Conservation (phyloP, 805 yeast genomes). For the Candida arabinofermentans region DNA sequence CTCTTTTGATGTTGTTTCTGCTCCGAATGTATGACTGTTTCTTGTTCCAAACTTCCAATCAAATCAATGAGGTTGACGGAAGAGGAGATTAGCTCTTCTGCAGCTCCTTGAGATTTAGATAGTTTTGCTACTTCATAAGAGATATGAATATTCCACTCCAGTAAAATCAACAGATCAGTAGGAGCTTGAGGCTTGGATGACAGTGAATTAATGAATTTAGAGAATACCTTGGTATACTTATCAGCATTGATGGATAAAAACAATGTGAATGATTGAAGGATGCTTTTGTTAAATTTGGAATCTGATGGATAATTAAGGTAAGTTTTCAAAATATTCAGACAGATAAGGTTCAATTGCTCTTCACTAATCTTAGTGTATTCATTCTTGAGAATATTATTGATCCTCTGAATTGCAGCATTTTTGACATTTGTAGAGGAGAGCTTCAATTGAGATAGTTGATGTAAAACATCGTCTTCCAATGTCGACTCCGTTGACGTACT, state of each 20-base stretch:
- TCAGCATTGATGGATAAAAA: slow-evolving; percentile 31
- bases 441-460: slow-evolving; percentile 15
- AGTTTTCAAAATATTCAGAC: slow-evolving; percentile 40
- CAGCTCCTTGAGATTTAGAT: slow-evolving; percentile 19
- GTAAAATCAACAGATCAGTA: slow-evolving; percentile 51
- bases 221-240: slow-evolving; percentile 28
- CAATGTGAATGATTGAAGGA: slow-evolving; percentile 35
- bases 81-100: slow-evolving; percentile 23
- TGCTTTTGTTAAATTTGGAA: slow-evolving; percentile 40
- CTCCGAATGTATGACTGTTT: slow-evolving; percentile 23
- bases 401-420: slow-evolving; percentile 31
- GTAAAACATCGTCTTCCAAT: slow-evolving; percentile 11
- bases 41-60: slow-evolving; percentile 30
- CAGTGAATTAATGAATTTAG: slow-evolving; percentile 35
- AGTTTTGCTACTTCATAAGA: slow-evolving; percentile 23
- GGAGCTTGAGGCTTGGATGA: slow-evolving; percentile 41
- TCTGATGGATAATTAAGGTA: slow-evolving; percentile 48
- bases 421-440: slow-evolving; percentile 36
- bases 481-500: background rate
- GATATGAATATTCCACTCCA: slow-evolving; percentile 52
- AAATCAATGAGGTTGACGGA: slow-evolving; percentile 37
- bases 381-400: slow-evolving; percentile 28
- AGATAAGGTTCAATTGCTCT: slow-evolving; percentile 28
- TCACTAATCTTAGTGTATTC: slow-evolving; percentile 8
- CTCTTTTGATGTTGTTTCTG: slow-evolving; percentile 38